Conservation (phyloP, 768 basidiomycete species). For the Tulasnella sp. region DNA sequence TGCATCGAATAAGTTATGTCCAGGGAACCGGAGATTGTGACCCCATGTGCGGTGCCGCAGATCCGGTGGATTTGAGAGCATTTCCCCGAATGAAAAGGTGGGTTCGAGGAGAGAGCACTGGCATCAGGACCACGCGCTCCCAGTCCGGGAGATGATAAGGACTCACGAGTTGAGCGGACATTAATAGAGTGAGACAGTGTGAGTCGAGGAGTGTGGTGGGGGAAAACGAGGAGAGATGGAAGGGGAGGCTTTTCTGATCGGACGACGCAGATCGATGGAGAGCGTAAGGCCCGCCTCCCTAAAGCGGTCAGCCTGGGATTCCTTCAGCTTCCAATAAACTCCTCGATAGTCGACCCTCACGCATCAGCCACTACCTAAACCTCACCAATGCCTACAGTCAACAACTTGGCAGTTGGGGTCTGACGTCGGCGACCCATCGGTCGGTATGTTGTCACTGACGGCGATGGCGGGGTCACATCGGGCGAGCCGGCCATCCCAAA, state of each 20-base stretch:
- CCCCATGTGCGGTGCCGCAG: neutral
- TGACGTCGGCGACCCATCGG: no score
- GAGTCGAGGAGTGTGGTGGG: neutral
- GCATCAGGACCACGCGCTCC: neutral
- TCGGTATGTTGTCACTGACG: no score
- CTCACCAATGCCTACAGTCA: no score
- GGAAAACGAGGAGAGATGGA: slow-evolving; percentile 16
- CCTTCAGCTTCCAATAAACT: no score
- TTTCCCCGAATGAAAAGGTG: slow-evolving; percentile 4
- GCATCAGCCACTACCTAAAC: no score
- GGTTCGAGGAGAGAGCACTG: neutral
- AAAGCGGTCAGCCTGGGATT: no score
- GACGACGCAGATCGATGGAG: neutral
- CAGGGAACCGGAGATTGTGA: neutral
- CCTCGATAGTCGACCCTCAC: no score
- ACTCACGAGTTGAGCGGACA: slow-evolving; percentile 56
- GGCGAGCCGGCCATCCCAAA: no score
- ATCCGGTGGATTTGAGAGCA: slow-evolving; percentile 4
- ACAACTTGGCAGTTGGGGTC: no score
- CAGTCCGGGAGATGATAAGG: neutral
- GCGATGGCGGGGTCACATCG: no score
- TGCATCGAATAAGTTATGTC: neutral
- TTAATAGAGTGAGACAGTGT: slow-evolving; percentile 29
- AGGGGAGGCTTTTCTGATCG: neutral
- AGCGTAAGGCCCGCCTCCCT: no score